These are phyloP conservation scores for Primulina tabacum DNA, from an alignment of 257 asterid genomes.

Conservation along the genomic window DNA sequence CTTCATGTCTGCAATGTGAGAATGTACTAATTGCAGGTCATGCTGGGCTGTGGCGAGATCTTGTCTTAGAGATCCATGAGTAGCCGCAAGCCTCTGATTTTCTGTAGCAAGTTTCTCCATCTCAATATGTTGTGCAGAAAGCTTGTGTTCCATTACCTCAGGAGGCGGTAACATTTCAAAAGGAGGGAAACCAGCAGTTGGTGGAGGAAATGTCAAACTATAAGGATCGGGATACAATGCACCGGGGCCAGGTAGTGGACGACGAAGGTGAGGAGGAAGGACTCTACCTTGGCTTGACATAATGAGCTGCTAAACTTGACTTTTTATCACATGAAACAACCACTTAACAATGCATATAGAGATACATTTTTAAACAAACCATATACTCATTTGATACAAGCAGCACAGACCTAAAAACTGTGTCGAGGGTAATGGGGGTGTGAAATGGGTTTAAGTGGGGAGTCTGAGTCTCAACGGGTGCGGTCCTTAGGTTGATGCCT, in stretches of 20 bases:
- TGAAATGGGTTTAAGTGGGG: background rate
- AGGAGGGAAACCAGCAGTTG: conserved; percentile 62
- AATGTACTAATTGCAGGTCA: conserved; percentile 69
- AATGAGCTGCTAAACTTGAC: conserved; percentile 24
- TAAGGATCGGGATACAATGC: conserved; percentile 62
- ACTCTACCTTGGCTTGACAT: conserved; percentile 84
- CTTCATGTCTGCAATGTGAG: conserved; percentile 62
- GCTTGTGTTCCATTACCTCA: conserved; percentile 83
- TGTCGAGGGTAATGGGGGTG: background rate
- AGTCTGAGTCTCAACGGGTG: background rate
- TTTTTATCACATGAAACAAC: conserved; percentile 29
- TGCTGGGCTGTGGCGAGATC: conserved; percentile 86
- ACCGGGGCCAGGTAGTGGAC: conserved; percentile 57
- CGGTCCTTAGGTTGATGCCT: background rate
- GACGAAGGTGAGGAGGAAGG: conserved; percentile 66
- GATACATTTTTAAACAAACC: background rate
- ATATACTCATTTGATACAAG: background rate
- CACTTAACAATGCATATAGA: conserved; percentile 7
- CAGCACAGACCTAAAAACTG: background rate
- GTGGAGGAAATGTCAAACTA: conserved; percentile 47
- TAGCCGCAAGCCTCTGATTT: conserved; percentile 84
- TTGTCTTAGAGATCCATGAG: conserved; percentile 84
- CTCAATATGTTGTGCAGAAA: conserved; percentile 74
- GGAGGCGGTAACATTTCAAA: conserved; percentile 76
- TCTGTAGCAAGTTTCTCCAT: conserved; percentile 78